phyloP scores from a whole-genome alignment of 2,329 filamentous ascomycete genomes.

The Emericellopsis cladophorae region DNA sequence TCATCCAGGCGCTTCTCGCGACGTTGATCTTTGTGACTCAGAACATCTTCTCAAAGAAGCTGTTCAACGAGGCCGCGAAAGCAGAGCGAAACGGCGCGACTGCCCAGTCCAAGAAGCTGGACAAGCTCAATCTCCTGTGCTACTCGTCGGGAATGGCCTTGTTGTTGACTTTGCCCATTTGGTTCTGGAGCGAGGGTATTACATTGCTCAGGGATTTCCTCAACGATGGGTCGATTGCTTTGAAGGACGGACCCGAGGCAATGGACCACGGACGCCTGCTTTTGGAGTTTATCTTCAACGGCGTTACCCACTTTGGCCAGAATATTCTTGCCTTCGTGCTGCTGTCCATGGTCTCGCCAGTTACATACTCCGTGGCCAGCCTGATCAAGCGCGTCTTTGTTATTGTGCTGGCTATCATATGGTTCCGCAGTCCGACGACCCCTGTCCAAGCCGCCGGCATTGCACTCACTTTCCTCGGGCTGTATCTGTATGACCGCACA shows the following conservation, averaged over 20 bases:
- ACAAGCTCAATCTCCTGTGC: slow-evolving; percentile 92
- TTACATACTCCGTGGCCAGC: slow-evolving; percentile 93
- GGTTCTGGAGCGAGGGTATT: slow-evolving; percentile 85
- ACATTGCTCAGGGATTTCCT: slow-evolving; percentile 66
- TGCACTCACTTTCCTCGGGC: slow-evolving; percentile 73
- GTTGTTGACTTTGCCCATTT: slow-evolving; percentile 75
- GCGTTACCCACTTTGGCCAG: slow-evolving; percentile 90
- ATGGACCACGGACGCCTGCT: slow-evolving; percentile 62
- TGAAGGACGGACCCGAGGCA: slow-evolving; percentile 46
- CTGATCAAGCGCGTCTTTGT: slow-evolving; percentile 97
- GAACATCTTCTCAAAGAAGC: slow-evolving; percentile 95
- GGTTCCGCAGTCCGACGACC: slow-evolving; percentile 89
- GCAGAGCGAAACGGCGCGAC: slow-evolving; percentile 62
- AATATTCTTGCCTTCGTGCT: slow-evolving; percentile 92
- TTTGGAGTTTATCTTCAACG: slow-evolving; percentile 94
- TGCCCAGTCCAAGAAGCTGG: slow-evolving; percentile 62
- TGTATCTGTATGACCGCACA: slow-evolving; percentile 93
- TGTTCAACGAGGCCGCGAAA: slow-evolving; percentile 88
- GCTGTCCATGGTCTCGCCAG: slow-evolving; percentile 84
- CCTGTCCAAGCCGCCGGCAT: slow-evolving; percentile 75
- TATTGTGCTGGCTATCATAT: slow-evolving; percentile 86
- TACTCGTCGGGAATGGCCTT: slow-evolving; percentile 96
- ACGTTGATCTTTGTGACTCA: slow-evolving; percentile 93
- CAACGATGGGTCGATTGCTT: slow-evolving; percentile 63
- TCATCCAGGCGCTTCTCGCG: slow-evolving; percentile 78